Conservation (phyloP, 2,329 filamentous ascomycete genomes). For the Grosmannia penicillata region DNA sequence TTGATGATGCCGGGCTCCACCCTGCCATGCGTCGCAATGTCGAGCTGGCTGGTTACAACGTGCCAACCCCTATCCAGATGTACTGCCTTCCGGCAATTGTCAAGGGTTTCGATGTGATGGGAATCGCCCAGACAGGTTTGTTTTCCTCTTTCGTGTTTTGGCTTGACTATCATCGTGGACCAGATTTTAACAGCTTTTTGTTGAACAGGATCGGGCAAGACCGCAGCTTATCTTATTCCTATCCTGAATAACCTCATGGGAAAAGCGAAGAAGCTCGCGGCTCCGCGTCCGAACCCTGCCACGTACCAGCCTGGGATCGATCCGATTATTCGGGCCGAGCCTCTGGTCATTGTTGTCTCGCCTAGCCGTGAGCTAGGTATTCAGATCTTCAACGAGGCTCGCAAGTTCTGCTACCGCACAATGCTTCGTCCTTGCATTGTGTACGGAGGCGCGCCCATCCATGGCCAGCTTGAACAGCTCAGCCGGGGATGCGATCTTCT, state of each 20-base stretch:
- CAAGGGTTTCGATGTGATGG: conserved; percentile 67
- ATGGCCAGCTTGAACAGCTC: conserved; percentile 57
- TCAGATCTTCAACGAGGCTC: conserved; percentile 89
- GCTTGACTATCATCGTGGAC: no score
- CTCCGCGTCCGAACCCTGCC: conserved; percentile 53
- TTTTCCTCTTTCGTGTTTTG: conserved; percentile 5
- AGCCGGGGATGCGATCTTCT: conserved; percentile 78
- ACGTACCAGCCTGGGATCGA: conserved; percentile 34
- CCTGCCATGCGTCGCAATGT: conserved; percentile 72
- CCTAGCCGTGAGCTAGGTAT: conserved; percentile 83
- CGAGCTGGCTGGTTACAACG: conserved; percentile 50
- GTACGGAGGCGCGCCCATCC: conserved; percentile 70
- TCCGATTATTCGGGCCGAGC: conserved; percentile 56
- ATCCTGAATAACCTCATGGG: conserved; percentile 88
- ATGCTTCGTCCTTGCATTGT: conserved; percentile 85
- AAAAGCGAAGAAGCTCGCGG: conserved; percentile 78
- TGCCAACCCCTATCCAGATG: conserved; percentile 75
- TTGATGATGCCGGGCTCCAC: conserved; percentile 69
- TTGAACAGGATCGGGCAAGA: conserved; percentile 80
- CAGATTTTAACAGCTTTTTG: background rate
- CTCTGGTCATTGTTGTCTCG: conserved; percentile 69
- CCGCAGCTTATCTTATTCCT: conserved; percentile 79
- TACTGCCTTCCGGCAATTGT: conserved; percentile 72
- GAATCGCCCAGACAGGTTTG: conserved; percentile 82
- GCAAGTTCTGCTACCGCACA: conserved; percentile 83